Evolutionary conservation across 2,329 filamentous ascomycete genomes (phyloP), one percentile per base, ranked within the genome.

Genomic region (Nectriaceae sp.): DNA sequence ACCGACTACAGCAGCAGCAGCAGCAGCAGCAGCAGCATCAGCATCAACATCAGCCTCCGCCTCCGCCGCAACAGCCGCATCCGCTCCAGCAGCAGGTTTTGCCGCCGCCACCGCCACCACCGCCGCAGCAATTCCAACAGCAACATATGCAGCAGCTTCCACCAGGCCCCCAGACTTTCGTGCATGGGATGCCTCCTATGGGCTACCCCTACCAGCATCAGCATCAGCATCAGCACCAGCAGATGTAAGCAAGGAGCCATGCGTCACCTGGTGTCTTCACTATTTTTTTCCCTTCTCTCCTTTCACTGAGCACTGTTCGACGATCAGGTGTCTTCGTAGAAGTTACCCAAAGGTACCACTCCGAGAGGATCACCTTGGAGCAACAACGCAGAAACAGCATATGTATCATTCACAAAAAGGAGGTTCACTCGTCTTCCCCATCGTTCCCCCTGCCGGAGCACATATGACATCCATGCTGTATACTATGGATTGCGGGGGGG

Each of bases 101-200:
- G 22, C 50, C 44, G 16, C 26, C 37, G 37, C 40, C 40, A 11
- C 16, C 21, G 20, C 10, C 38, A 40, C 21, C 38, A 40, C 38
- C 40, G 20, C n/a, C 20, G 8, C 39, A 41, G 15, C 39, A 41
- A 13, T 20, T 24, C 21, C 37, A 45, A n/a, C 54, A 54, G 2
- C 54, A 50, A 20, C 53, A 54, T 13, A 19, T 29, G 37, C 36
- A 40, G 20, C 43, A 49, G 38, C 53, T 42, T 5, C 39, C 46
- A 58, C 46, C 60, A 53, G 20, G 52, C 21, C 60, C 56, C 26
- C 47, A 54, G 13, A 49, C 46, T 3, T 65, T 55, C 19, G 56
- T 61, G n/a, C 59, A 64, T 15, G 50, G 58, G n/a, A 56, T 67
- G 51, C 55, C 64, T 11, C 4, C 57, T 16, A 63, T 65, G 54